phyloP scores from a whole-genome alignment of 2,329 filamentous ascomycete genomes.

The Penicillium concentricum region DNA sequence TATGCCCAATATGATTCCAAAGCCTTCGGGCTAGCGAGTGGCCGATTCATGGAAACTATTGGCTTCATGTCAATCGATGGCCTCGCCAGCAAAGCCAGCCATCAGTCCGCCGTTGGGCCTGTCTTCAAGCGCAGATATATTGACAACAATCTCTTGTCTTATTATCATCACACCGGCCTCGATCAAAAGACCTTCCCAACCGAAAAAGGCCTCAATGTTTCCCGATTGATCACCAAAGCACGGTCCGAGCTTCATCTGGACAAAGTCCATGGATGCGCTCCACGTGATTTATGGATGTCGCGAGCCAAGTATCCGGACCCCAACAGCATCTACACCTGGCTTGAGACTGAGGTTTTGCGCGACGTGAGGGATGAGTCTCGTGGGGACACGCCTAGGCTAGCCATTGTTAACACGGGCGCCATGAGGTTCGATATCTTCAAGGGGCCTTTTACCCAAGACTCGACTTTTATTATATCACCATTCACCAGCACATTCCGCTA shows the following conservation, averaged over 20 bases:
- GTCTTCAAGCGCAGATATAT: conserved; percentile 80
- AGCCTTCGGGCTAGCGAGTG: conserved; percentile 78
- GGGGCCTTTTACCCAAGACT: conserved; percentile 84
- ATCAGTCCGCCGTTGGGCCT: conserved; percentile 36
- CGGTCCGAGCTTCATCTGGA: conserved; percentile 71
- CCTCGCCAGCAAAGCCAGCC: conserved; percentile 44
- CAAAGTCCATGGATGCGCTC: conserved; percentile 76
- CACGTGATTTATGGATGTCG: conserved; percentile 76
- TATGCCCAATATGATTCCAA: conserved; percentile 75
- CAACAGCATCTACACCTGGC: conserved; percentile 77
- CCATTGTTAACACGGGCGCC: conserved; percentile 83
- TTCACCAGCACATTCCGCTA: conserved; percentile 78
- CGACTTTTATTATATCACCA: conserved; percentile 80
- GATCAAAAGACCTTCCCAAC: conserved; percentile 74
- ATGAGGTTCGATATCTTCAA: conserved; percentile 96
- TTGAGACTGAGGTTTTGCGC: conserved; percentile 73
- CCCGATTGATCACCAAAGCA: conserved; percentile 65
- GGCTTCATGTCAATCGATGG: conserved; percentile 88
- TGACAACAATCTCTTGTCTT: conserved; percentile 85
- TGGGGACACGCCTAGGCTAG: conserved; percentile 60
- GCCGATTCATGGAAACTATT: conserved; percentile 91
- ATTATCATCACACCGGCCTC: conserved; percentile 75
- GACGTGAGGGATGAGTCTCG: conserved; percentile 60
- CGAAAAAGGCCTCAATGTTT: conserved; percentile 69
- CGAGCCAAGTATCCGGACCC: conserved; percentile 71